Conservation (phyloP, 2,329 filamentous ascomycete genomes). For the Emericellopsis atlantica region DNA sequence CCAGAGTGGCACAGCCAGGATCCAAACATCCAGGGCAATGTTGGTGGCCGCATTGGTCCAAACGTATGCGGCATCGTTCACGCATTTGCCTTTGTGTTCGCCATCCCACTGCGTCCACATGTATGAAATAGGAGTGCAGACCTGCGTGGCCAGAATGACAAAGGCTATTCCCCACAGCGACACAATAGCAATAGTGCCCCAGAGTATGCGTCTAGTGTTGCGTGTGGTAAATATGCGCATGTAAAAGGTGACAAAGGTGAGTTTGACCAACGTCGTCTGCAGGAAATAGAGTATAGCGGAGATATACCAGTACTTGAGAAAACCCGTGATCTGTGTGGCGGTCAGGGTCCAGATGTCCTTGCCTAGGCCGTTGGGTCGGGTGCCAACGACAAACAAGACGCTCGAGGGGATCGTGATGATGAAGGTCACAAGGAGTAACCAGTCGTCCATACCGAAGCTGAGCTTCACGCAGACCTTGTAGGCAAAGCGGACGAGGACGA, state of each 20-base stretch:
- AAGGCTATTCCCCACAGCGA: constrained; percentile 26
- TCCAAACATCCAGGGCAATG: constrained; percentile 37
- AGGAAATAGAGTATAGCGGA: constrained; percentile 31
- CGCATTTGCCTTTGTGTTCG: constrained; percentile 30
- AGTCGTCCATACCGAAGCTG: constrained; percentile 7
- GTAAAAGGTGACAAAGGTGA: constrained; percentile 42
- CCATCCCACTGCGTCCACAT: constrained; percentile 42
- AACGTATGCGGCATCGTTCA: constrained; percentile 32
- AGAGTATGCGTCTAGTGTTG: constrained; percentile 24
- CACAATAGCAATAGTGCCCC: constrained; percentile 26
- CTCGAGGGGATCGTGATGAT: constrained; percentile 9
- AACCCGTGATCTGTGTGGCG: constrained; percentile 25
- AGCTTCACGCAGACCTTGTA: constrained; percentile 13
- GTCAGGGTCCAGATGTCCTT: constrained; percentile 37
- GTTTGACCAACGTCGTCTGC: constrained; percentile 31
- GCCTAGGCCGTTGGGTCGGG: constrained; percentile 28
- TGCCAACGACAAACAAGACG: constrained; percentile 15
- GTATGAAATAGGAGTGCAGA: constrained; percentile 35
- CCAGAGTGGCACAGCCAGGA: constrained; percentile 35
- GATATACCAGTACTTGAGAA: constrained; percentile 28
- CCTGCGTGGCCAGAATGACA: constrained; percentile 28
- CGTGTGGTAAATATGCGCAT: constrained; percentile 35
- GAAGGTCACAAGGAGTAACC: constrained; percentile 4
- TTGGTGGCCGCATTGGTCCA: constrained; percentile 40
- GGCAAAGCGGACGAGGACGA: constrained; percentile 27